These are phyloP conservation scores for Dendrocalamus latiflorus DNA, from an alignment of 202 grass and related monocot genomes.

Conservation along the genomic window DNA sequence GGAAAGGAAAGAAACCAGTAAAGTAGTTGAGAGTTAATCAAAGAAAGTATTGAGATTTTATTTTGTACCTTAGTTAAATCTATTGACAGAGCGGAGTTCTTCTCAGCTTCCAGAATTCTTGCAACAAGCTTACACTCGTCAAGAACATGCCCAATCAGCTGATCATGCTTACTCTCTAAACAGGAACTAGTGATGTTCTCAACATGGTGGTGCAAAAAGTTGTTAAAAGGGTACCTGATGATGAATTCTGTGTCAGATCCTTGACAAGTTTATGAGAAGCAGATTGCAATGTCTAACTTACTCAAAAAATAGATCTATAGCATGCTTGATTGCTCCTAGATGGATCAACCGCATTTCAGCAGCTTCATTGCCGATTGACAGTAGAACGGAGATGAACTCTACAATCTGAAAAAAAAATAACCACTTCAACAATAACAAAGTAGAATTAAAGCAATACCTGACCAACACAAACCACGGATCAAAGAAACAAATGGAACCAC, in stretches of 20 bases:
- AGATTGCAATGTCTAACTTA: constrained; percentile 50
- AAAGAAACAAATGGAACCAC: constrained; percentile 12
- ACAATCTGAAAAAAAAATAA: constrained; percentile 71
- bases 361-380: constrained; percentile 74
- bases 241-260: constrained; percentile 26
- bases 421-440: constrained; percentile 23
- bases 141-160: constrained; percentile 67
- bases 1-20: not conserved
- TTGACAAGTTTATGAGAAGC: constrained; percentile 9
- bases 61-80: constrained; percentile 60
- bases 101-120: constrained; percentile 87
- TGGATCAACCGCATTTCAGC: constrained; percentile 72
- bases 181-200: constrained; percentile 80
- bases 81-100: constrained; percentile 52
- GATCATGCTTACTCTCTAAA: constrained; percentile 74
- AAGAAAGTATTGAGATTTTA: not conserved
- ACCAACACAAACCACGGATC: not conserved
- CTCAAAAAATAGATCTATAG: constrained; percentile 93
- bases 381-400: constrained; percentile 91
- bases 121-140: constrained; percentile 67
- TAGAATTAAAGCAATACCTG: constrained; percentile 11
- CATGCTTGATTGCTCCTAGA: constrained; percentile 68
- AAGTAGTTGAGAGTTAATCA: not conserved
- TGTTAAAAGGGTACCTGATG: constrained; percentile 89
- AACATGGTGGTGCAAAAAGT: constrained; percentile 95